Evolutionary conservation across 2,329 filamentous ascomycete species (phyloP).

Genomic region (Aspergillus eucalypticola): DNA sequence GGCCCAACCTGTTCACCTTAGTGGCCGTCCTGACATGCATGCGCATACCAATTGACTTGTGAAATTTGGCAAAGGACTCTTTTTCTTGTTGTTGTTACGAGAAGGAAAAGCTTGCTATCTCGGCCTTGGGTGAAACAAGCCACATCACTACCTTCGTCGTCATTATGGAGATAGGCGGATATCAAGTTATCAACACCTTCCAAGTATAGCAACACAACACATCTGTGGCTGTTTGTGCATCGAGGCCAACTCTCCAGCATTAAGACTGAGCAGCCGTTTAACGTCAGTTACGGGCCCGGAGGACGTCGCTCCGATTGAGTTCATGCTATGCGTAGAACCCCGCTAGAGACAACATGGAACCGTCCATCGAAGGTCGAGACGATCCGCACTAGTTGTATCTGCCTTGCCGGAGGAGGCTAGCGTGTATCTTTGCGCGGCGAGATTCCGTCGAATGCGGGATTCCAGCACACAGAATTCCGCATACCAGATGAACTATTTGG

Average conservation of each 20-base stretch:
- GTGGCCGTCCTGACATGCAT: background rate
- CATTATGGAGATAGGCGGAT: too few relatives aligned
- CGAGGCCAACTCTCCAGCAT: background rate
- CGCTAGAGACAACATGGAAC: background rate
- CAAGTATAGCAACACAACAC: background rate
- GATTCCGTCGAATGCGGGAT: background rate
- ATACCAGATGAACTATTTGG: background rate
- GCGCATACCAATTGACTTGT: background rate
- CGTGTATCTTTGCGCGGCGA: background rate
- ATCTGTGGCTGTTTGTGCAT: background rate
- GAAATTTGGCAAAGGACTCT: too few relatives aligned
- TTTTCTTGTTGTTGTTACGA: too few relatives aligned
- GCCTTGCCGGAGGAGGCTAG: background rate
- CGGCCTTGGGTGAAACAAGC: too few relatives aligned
- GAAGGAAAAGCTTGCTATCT: too few relatives aligned
- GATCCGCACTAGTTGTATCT: background rate
- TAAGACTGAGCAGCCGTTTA: background rate
- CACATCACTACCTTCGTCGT: too few relatives aligned
- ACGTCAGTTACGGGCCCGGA: background rate
- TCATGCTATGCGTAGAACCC: conserved; percentile 3
- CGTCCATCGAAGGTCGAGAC: conserved; percentile 1
- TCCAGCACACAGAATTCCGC: background rate
- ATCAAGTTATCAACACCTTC: background rate
- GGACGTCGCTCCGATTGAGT: background rate
- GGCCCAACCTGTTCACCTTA: background rate